Conservation (phyloP, 2,329 filamentous ascomycete species). For the Nothophaeocryptopus gaeumannii region DNA sequence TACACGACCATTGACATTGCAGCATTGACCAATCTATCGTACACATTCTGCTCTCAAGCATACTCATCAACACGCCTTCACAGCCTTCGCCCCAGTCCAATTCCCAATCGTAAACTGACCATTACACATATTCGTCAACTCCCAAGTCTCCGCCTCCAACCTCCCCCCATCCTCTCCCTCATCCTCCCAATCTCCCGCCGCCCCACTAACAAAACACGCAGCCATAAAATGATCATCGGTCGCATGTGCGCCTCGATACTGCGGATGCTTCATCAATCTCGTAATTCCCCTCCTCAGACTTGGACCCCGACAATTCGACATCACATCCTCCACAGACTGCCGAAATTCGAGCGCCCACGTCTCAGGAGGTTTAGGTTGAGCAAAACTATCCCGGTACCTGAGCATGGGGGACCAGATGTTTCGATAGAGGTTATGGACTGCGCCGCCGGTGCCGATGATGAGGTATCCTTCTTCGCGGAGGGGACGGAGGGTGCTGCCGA, state of each 20-base stretch:
- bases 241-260: slow-evolving; percentile 63
- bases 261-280: slow-evolving; percentile 65
- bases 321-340: slow-evolving; percentile 61
- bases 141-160: slow-evolving; percentile 62
- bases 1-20: too few species aligned
- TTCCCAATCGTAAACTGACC: slow-evolving; percentile 56
- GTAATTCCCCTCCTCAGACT: slow-evolving; percentile 55
- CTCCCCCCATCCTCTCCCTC: slow-evolving; percentile 37
- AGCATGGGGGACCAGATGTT: slow-evolving; percentile 66
- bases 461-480: slow-evolving; percentile 57
- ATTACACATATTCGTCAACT: slow-evolving; percentile 63
- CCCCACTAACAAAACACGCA: slow-evolving; percentile 61
- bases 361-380: slow-evolving; percentile 57
- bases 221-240: slow-evolving; percentile 71
- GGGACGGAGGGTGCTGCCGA: slow-evolving; percentile 57
- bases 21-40: too few species aligned
- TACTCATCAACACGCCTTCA: slow-evolving; percentile 13
- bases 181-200: slow-evolving; percentile 46
- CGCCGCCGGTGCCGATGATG: slow-evolving; percentile 59
- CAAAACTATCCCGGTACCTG: slow-evolving; percentile 61
- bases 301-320: slow-evolving; percentile 55
- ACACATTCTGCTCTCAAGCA: too few species aligned
- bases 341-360: slow-evolving; percentile 63
- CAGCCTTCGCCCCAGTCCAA: slow-evolving; percentile 28
- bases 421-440: slow-evolving; percentile 68